phyloP scores from a whole-genome alignment of 768 basidiomycete genomes.

The Floccularia luteovirens region DNA sequence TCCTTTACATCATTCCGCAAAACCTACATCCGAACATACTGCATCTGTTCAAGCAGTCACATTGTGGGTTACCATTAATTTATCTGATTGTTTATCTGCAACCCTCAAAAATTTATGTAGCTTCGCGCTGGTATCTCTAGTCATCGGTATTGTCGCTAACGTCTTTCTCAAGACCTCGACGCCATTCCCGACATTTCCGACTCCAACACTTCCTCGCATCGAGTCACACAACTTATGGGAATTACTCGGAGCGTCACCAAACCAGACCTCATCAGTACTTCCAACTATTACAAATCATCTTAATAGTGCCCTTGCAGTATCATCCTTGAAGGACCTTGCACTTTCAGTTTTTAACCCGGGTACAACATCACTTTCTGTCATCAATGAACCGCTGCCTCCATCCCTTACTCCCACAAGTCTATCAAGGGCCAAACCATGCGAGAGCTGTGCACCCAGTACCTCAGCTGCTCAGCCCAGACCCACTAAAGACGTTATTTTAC shows the following conservation, averaged over 20 bases:
- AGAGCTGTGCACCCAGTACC: neutral
- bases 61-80: constrained; percentile 38
- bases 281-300: constrained; percentile 15
- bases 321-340: constrained; percentile 41
- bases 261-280: constrained; percentile 25
- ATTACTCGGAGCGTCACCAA: constrained; percentile 28
- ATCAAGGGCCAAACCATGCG: neutral
- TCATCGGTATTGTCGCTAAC: constrained; percentile 56
- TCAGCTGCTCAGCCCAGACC: constrained; percentile 9
- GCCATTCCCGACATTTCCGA: constrained; percentile 25
- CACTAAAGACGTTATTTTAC: constrained; percentile 18
- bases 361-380: constrained; percentile 32
- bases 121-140: constrained; percentile 59
- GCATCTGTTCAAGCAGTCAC: constrained; percentile 53
- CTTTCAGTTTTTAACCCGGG: constrained; percentile 43
- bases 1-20: constrained; percentile 28
- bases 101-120: constrained; percentile 23
- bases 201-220: constrained; percentile 20
- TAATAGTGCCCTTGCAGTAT: constrained; percentile 24
- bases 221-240: constrained; percentile 26
- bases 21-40: constrained; percentile 32
- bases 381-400: constrained; percentile 11
- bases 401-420: constrained; percentile 17
- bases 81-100: constrained; percentile 1
- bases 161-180: constrained; percentile 32